Percentiles rank a stretch among this genome's conserved stretches.
phyloP scores from a whole-genome alignment of 148 eudicot species.

The Limonium bicolor region DNA sequence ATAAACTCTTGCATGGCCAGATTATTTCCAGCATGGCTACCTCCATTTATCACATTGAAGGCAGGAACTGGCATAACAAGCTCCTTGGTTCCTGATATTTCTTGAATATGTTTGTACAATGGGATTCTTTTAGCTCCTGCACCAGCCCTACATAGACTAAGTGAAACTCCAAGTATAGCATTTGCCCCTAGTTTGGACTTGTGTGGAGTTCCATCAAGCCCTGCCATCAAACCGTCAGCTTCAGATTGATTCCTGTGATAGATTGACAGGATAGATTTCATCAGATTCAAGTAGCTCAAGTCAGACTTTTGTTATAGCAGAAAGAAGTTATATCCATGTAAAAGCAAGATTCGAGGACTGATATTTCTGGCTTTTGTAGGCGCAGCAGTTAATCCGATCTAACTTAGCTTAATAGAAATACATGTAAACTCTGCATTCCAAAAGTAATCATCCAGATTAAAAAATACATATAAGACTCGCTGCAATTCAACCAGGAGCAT shows the following conservation, averaged over 20 bases:
- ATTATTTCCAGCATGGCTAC: constrained; percentile 97
- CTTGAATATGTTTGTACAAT: constrained; percentile 91
- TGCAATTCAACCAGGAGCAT: no score
- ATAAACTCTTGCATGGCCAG: constrained; percentile 99
- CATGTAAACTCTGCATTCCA: no score
- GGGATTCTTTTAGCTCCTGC: constrained; percentile 88
- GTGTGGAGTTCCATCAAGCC: constrained; percentile 88
- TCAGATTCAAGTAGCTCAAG: no score
- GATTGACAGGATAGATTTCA: no score
- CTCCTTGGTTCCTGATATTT: constrained; percentile 82
- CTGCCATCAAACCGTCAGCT: constrained; percentile 74
- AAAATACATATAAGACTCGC: no score
- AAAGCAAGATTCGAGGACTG: no score
- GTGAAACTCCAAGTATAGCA: constrained; percentile 91
- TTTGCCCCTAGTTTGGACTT: constrained; percentile 93
- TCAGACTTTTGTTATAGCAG: no score
- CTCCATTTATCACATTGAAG: constrained; percentile 98
- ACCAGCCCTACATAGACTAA: constrained; percentile 93
- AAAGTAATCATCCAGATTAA: no score
- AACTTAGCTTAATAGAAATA: no score
- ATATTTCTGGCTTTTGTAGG: no score
- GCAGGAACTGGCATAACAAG: constrained; percentile 99
- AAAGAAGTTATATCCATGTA: no score
- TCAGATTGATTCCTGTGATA: constrained; percentile 55
- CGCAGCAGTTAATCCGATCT: no score